Evolutionary conservation across 108 stramenopile genomes (phyloP).

Genomic region (Stephanodiscus triporus): DNA sequence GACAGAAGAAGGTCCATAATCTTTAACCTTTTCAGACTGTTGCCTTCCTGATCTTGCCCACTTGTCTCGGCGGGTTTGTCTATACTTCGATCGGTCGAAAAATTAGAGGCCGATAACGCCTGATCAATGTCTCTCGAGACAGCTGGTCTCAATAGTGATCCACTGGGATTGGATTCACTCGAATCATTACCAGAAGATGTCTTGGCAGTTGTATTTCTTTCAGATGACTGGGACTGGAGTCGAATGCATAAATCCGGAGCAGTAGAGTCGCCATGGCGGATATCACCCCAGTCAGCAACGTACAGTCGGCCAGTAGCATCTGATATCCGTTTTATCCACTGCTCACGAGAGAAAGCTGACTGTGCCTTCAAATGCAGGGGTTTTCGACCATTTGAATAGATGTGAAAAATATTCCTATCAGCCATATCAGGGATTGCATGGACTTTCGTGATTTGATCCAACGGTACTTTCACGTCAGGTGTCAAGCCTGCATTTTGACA

Average conservation of each 20-base stretch:
- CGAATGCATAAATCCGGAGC: too few species aligned
- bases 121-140: too few species aligned
- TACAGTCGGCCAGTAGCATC: slow-evolving; percentile 19
- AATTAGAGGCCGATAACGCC: too few species aligned
- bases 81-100: too few species aligned
- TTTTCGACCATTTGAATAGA: slow-evolving; percentile 18
- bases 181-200: too few species aligned
- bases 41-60: slow-evolving; percentile 64
- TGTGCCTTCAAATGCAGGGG: slow-evolving; percentile 15
- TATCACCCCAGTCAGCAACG: slow-evolving; percentile 15
- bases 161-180: too few species aligned
- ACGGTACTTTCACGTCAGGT: slow-evolving; percentile 13
- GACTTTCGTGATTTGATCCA: slow-evolving; percentile 28
- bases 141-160: too few species aligned
- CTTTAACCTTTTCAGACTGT: slow-evolving; percentile 74
- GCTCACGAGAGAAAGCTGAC: slow-evolving; percentile 19
- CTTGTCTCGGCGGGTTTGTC: slow-evolving; percentile 46
- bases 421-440: slow-evolving; percentile 6
- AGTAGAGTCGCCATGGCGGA: too few species aligned
- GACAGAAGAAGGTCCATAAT: slow-evolving; percentile 84
- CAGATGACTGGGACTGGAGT: too few species aligned
- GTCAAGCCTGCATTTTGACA: slow-evolving; percentile 5
- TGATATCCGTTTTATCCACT: slow-evolving; percentile 32
- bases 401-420: slow-evolving; percentile 29
- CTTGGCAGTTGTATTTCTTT: too few species aligned